These are phyloP conservation scores for Lasiodiplodia sp. DNA, from an alignment of 2,329 filamentous ascomycete genomes.

Conservation along the genomic window DNA sequence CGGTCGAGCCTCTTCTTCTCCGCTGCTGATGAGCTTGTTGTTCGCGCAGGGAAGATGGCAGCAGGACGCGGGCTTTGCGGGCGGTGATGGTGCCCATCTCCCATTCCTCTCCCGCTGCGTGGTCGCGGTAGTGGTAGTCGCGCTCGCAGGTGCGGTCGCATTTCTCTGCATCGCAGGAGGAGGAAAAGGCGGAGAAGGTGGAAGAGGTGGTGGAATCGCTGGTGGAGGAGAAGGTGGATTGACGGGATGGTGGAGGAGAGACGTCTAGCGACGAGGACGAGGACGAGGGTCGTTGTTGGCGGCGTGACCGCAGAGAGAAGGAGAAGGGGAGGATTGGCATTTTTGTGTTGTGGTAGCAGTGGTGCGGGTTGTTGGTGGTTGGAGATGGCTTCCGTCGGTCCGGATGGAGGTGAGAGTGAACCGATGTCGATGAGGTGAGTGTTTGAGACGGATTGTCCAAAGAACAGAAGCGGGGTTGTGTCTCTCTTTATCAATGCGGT, in stretches of 20 bases:
- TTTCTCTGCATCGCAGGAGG: background rate
- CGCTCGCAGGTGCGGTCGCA: background rate
- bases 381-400: background rate
- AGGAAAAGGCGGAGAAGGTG: background rate
- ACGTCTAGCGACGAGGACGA: background rate
- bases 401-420: background rate
- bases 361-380: background rate
- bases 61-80: constrained; percentile 6
- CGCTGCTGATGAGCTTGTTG: background rate
- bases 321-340: background rate
- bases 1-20: background rate
- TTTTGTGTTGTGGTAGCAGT: background rate
- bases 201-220: background rate
- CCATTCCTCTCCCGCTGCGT: background rate
- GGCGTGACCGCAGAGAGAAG: background rate
- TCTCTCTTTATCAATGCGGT: background rate
- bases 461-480: background rate
- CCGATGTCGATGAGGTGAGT: background rate
- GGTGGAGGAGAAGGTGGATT: background rate
- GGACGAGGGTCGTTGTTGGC: background rate
- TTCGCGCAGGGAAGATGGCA: background rate
- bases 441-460: background rate
- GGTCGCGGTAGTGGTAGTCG: background rate
- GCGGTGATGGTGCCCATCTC: constrained; percentile 18
- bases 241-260: background rate